Percentiles rank a stretch among this genome's conserved stretches.
Evolutionary conservation across 2,329 filamentous ascomycete species (phyloP).

Genomic region (Cucurbitaria berberidis): DNA sequence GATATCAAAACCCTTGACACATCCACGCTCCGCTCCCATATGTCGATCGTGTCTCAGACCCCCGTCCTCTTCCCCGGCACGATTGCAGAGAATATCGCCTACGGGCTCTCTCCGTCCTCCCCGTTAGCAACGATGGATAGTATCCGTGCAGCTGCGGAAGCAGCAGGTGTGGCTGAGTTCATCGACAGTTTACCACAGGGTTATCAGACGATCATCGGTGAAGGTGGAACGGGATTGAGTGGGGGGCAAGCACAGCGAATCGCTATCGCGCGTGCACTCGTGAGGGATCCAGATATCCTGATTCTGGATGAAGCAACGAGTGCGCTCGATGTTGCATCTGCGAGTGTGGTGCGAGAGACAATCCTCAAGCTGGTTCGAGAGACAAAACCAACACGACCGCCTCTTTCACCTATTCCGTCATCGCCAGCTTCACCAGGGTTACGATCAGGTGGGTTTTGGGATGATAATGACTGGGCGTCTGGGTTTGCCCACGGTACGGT

Average conservation of each 20-base stretch:
- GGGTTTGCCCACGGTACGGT: not conserved
- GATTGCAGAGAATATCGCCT: constrained; percentile 80
- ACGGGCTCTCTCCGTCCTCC: constrained; percentile 69
- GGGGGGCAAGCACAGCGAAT: constrained; percentile 85
- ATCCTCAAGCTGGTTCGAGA: constrained; percentile 60
- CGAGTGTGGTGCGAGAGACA: constrained; percentile 67
- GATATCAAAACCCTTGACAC: constrained; percentile 67
- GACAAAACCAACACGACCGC: not conserved
- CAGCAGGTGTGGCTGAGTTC: constrained; percentile 77
- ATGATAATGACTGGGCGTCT: constrained; percentile 18
- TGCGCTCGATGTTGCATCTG: constrained; percentile 74
- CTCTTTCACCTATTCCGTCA: not conserved
- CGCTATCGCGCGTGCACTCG: constrained; percentile 79
- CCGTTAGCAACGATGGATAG: constrained; percentile 52
- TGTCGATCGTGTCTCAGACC: constrained; percentile 72
- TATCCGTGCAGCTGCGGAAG: constrained; percentile 59
- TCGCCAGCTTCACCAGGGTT: not conserved
- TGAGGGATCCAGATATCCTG: constrained; percentile 72
- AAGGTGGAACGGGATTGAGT: constrained; percentile 74
- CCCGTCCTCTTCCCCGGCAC: constrained; percentile 79
- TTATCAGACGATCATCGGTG: constrained; percentile 76
- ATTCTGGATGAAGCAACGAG: constrained; percentile 89
- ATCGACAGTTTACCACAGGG: constrained; percentile 72
- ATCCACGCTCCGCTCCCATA: constrained; percentile 62
- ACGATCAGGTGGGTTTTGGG: constrained; percentile 18